Evolutionary conservation across 305 asterid species (phyloP), one percentile per base, ranked within the genome.

Genomic region (Solanum chacoense): DNA sequence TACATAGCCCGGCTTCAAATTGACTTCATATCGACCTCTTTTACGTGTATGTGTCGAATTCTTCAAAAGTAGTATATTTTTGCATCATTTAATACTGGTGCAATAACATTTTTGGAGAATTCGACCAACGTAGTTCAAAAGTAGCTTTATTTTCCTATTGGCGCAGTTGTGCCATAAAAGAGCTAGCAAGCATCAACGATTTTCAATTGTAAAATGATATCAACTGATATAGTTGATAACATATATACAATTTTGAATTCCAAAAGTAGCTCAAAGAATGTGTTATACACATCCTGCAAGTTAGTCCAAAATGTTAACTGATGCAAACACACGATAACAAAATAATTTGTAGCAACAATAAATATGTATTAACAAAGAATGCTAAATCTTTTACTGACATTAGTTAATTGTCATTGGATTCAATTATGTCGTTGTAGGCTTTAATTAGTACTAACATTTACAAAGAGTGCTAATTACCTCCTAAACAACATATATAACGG

Each of bases 11-110:
- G 7, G 14, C 40, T 74, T 74, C 78, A 29, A 29, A 31, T 34
- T 34, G 42, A 32, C 42, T 75, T 34, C 81, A 75, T 34, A 24
- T 34, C 5, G 45, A 32, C 28, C 83, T 75, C 35, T 69, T 69
- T 69, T 29, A 6, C 10, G 2, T 0, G 0, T 11, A 2, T 6
- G 4, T 1, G 1, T 26, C 5, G 5, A 6, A 69, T 69, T 26
- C 9, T 24, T 0, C 3, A 26, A 67, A 67, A 67, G 0, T 24
- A 67, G 0, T 67, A 4, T 28, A 26, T 26, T 26, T 24, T 69
- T 69, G 2, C 1, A 26, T 12, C 0, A 69, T 69, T 3, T 6
- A 26, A 12, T 0, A 26, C 1, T 69, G 0, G 2, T 6, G 3
- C 2, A 6, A 69, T 0, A 26, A 69, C 0, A 26, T 26, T 69